These are phyloP conservation scores for Metroxylon sagu DNA, from an alignment of 176 grass and related monocot genomes.

Conservation along the genomic window DNA sequence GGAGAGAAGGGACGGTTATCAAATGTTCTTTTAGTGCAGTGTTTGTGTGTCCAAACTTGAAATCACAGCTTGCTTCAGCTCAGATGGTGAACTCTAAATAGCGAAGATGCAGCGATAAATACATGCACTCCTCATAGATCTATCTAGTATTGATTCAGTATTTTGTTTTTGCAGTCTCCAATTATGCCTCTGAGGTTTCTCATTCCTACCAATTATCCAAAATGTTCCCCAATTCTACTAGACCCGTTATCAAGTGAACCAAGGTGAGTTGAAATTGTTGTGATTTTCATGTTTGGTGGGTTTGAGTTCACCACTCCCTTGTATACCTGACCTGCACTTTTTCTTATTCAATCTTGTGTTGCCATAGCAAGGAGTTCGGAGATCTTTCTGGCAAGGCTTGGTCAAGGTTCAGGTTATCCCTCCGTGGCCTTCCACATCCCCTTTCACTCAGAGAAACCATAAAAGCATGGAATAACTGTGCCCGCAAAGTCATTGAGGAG, in stretches of 20 bases:
- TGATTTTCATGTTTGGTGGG: no score
- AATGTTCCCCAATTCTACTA: slow-evolving; percentile 80
- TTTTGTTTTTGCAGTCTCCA: slow-evolving; percentile 44
- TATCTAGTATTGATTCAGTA: no score
- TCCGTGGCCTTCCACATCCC: slow-evolving; percentile 56
- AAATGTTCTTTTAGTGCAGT: slow-evolving; percentile 84
- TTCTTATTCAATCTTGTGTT: not conserved
- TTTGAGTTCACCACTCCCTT: no score
- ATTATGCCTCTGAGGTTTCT: slow-evolving; percentile 84
- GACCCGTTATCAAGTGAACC: slow-evolving; percentile 75
- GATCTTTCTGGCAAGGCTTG: slow-evolving; percentile 68
- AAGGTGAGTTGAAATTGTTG: slow-evolving; percentile 28
- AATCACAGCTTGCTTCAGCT: slow-evolving; percentile 71
- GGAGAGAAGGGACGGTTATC: slow-evolving; percentile 70
- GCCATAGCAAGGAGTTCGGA: slow-evolving; percentile 42
- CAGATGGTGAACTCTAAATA: slow-evolving; percentile 48
- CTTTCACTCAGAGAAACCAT: slow-evolving; percentile 76
- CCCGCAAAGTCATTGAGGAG: slow-evolving; percentile 59
- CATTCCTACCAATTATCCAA: slow-evolving; percentile 86
- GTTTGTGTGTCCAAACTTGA: slow-evolving; percentile 71
- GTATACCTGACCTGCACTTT: not conserved
- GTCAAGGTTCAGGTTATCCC: slow-evolving; percentile 51
- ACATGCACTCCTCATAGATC: no score
- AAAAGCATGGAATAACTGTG: slow-evolving; percentile 73
- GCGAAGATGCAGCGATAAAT: no score